phyloP scores from a whole-genome alignment of 2,329 filamentous ascomycete genomes.

The Coniochaeta ligniaria region DNA sequence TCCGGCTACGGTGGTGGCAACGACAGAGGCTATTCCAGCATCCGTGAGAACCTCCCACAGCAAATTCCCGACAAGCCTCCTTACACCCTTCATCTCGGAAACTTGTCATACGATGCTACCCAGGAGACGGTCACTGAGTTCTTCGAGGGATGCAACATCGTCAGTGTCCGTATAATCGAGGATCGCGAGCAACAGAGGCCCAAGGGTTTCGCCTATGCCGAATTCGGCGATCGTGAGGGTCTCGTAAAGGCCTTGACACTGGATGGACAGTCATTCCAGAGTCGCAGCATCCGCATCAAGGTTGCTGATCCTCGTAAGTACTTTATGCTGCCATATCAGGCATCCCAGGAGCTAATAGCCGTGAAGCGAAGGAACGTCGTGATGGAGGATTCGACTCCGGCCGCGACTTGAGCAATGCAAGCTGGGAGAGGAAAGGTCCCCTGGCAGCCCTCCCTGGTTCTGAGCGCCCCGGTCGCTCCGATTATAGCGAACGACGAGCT shows the following conservation, averaged over 20 bases:
- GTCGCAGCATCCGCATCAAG: conserved; percentile 85
- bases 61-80: conserved; percentile 81
- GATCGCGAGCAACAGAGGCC: conserved; percentile 90
- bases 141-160: conserved; percentile 77
- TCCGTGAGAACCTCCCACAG: conserved; percentile 67
- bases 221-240: conserved; percentile 82
- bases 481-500: conserved; percentile 59
- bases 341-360: conserved; percentile 24
- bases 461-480: conserved; percentile 37
- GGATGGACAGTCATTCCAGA: conserved; percentile 77
- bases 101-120: conserved; percentile 91
- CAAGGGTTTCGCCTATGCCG: conserved; percentile 97
- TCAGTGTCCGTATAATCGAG: conserved; percentile 91
- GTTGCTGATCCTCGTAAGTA: conserved; percentile 94
- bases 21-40: conserved; percentile 44
- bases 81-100: conserved; percentile 92
- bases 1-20: conserved; percentile 9
- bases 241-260: conserved; percentile 84
- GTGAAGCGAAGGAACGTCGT: conserved; percentile 70
- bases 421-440: conserved; percentile 92
- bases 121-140: conserved; percentile 77
- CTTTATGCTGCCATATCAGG: neutral
- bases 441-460: conserved; percentile 28
- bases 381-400: conserved; percentile 54
- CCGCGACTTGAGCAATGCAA: conserved; percentile 65